Evolutionary conservation across 106 monocot species (phyloP).

Genomic region (Phalaenopsis aphrodite): DNA sequence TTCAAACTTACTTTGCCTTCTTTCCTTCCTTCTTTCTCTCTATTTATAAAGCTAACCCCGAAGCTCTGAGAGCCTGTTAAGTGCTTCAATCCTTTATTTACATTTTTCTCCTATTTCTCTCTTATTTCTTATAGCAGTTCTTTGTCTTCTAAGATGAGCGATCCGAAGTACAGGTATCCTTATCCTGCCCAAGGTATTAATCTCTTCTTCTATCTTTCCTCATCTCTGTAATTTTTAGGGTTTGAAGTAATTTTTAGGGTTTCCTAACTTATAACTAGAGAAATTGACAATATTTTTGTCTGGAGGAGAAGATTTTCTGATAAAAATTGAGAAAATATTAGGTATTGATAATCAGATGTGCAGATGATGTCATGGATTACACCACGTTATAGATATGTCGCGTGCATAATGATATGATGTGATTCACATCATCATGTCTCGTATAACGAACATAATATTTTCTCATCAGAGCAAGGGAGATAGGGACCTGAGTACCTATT

Average conservation of each 20-base stretch:
- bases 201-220: neutral
- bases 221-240: neutral
- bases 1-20: neutral
- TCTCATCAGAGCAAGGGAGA: too few species aligned
- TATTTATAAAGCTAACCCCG: neutral
- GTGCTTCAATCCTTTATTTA: neutral
- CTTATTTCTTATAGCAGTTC: neutral
- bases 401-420: too few species aligned
- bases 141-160: slow-evolving; percentile 30
- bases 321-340: too few species aligned
- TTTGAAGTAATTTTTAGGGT: neutral
- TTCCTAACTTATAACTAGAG: neutral
- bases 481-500: too few species aligned
- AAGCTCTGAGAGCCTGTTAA: neutral
- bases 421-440: too few species aligned
- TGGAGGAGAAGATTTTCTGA: too few species aligned
- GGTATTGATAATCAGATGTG: too few species aligned
- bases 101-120: neutral
- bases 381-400: too few species aligned
- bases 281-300: too few species aligned
- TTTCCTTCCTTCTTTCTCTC: neutral
- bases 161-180: slow-evolving; percentile 62
- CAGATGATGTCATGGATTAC: too few species aligned
- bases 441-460: too few species aligned
- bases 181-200: slow-evolving; percentile 75